phyloP scores from a whole-genome alignment of 2,329 filamentous ascomycete species.

The Claviceps sp. region DNA sequence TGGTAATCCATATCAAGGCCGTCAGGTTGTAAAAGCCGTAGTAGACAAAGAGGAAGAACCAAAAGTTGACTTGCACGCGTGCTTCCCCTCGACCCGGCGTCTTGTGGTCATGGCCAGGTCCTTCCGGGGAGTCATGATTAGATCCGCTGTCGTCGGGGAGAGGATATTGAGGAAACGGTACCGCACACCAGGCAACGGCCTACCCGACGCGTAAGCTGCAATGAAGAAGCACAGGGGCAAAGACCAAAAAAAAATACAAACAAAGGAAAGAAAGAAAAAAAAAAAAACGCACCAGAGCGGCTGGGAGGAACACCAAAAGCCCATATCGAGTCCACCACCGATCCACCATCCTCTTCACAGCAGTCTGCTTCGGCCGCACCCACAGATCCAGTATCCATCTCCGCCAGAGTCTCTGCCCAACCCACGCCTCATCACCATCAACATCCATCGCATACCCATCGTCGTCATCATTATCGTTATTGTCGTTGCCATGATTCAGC shows the following conservation, averaged over 20 bases:
- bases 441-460: slow-evolving; percentile 10
- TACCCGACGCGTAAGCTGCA: slow-evolving; percentile 13
- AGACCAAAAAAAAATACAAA: not conserved
- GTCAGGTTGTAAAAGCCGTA: slow-evolving; percentile 57
- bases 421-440: slow-evolving; percentile 19
- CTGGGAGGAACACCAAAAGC: slow-evolving; percentile 47
- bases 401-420: slow-evolving; percentile 22
- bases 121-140: slow-evolving; percentile 11
- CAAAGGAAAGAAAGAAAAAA: not conserved
- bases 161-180: slow-evolving; percentile 52
- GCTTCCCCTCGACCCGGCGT: slow-evolving; percentile 49
- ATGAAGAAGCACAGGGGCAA: not conserved
- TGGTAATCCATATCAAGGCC: slow-evolving; percentile 57
- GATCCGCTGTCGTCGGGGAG: slow-evolving; percentile 28
- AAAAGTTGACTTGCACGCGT: slow-evolving; percentile 53
- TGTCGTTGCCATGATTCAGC: slow-evolving; percentile 22
- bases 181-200: slow-evolving; percentile 50
- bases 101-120: slow-evolving; percentile 16
- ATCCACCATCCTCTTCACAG: slow-evolving; percentile 44
- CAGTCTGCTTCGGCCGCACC: slow-evolving; percentile 44
- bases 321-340: slow-evolving; percentile 52
- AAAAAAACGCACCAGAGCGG: slow-evolving; percentile 35
- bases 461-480: slow-evolving; percentile 14
- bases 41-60: slow-evolving; percentile 59
- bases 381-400: slow-evolving; percentile 38